phyloP scores from a whole-genome alignment of 2,329 filamentous ascomycete species.

The Phialophora verrucosa region DNA sequence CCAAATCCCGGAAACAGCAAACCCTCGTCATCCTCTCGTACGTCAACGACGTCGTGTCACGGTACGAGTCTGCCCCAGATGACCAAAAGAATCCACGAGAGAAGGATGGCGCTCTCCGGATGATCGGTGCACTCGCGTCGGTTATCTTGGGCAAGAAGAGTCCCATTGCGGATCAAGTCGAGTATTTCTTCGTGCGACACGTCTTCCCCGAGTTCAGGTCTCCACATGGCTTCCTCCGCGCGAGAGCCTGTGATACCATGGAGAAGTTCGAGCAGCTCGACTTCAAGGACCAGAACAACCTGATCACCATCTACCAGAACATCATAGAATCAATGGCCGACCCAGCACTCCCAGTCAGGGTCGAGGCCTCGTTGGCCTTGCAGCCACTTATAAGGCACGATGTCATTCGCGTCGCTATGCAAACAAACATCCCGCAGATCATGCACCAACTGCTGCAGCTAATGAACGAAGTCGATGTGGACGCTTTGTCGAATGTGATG shows the following conservation, averaged over 20 bases:
- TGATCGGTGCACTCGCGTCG: conserved; percentile 93
- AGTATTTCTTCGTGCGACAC: conserved; percentile 97
- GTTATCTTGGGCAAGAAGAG: conserved; percentile 98
- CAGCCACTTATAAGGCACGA: conserved; percentile 97
- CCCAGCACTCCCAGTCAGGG: conserved; percentile 86
- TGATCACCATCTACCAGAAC: conserved; percentile 94
- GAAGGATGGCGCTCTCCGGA: conserved; percentile 93
- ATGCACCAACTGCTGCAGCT: conserved; percentile 98
- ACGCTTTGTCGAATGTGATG: conserved; percentile 97
- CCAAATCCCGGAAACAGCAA: conserved; percentile 92
- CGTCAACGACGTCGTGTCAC: conserved; percentile 91
- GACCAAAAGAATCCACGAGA: conserved; percentile 91
- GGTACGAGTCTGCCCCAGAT: conserved; percentile 82
- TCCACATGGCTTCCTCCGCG: conserved; percentile 86
- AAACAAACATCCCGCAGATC: conserved; percentile 96
- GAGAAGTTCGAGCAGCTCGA: conserved; percentile 98
- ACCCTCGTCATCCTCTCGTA: conserved; percentile 94
- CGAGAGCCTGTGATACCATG: conserved; percentile 92
- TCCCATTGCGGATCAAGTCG: conserved; percentile 94
- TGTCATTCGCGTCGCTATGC: conserved; percentile 91
- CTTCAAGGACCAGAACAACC: conserved; percentile 94
- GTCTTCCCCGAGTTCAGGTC: conserved; percentile 98
- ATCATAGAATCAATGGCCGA: conserved; percentile 98
- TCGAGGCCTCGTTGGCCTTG: conserved; percentile 89
- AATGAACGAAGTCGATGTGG: conserved; percentile 96